These are phyloP conservation scores for Trichoderma atrobrunneum DNA, from an alignment of 2,329 filamentous ascomycete genomes.

Conservation along the genomic window DNA sequence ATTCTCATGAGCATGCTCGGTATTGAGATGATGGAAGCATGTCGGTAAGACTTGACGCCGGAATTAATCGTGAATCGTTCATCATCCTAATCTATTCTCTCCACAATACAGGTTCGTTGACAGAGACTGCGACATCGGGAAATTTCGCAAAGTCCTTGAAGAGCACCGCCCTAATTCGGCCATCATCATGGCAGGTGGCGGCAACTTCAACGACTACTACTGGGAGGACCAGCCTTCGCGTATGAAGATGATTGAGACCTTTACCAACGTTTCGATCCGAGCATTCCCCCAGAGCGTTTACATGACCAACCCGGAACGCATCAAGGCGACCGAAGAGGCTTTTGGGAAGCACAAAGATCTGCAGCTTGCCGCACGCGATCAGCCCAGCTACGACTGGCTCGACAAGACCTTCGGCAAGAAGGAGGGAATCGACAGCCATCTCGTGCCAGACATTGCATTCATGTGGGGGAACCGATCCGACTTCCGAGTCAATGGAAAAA, in stretches of 20 bases:
- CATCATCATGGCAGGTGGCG: constrained; percentile 11
- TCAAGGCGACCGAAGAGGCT: constrained; percentile 11
- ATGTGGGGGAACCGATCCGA: constrained; percentile 16
- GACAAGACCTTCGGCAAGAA: constrained; percentile 2
- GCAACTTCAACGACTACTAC: constrained; percentile 15
- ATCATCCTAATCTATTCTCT: background rate
- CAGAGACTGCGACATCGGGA: constrained; percentile 7
- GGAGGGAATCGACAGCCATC: background rate
- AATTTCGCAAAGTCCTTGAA: constrained; percentile 1
- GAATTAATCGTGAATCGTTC: too few relatives aligned
- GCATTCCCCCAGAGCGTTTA: constrained; percentile 14
- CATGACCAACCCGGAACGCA: constrained; percentile 12
- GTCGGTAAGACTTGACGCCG: background rate
- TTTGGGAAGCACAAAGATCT: constrained; percentile 14
- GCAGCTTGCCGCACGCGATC: constrained; percentile 8
- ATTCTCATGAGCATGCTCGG: constrained; percentile 16
- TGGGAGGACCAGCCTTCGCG: constrained; percentile 14
- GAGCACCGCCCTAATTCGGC: constrained; percentile 9
- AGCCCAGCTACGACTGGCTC: constrained; percentile 10
- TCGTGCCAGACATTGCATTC: constrained; percentile 13
- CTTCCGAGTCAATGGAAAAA: constrained; percentile 3
- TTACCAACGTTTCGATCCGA: constrained; percentile 12
- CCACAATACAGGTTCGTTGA: background rate
- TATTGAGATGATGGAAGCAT: constrained; percentile 15
- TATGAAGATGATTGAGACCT: constrained; percentile 11